Percentiles rank a stretch among this genome's conserved stretches.
These are phyloP conservation scores for Metarhizium brunneum DNA, from an alignment of 2,329 filamentous ascomycete species.

Conservation along the genomic window DNA sequence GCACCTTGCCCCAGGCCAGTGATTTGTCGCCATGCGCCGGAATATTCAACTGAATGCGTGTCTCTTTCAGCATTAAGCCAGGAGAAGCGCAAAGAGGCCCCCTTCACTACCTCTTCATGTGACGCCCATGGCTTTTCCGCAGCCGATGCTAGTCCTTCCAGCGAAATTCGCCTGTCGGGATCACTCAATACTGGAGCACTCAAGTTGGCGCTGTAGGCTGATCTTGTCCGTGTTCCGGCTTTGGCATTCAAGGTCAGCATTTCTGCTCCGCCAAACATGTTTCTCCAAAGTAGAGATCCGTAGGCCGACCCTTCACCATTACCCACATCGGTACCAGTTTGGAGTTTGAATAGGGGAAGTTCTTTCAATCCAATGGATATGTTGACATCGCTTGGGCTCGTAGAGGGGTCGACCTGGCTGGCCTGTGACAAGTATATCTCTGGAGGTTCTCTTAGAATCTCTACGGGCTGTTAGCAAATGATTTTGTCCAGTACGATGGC, in stretches of 20 bases:
- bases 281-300: constrained; percentile 76
- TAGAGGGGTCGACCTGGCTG: constrained; percentile 56
- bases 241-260: constrained; percentile 80
- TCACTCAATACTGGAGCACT: constrained; percentile 77
- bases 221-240: constrained; percentile 80
- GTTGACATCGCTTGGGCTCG: constrained; percentile 70
- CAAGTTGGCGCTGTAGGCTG: constrained; percentile 81
- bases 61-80: constrained; percentile 61
- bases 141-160: constrained; percentile 74
- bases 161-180: constrained; percentile 67
- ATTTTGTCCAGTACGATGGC: neutral
- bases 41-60: constrained; percentile 71
- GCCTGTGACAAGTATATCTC: constrained; percentile 75
- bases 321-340: constrained; percentile 90
- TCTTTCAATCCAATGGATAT: constrained; percentile 77
- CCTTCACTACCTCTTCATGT: constrained; percentile 81
- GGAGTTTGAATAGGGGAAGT: constrained; percentile 74
- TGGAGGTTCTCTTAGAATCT: constrained; percentile 79
- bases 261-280: constrained; percentile 91
- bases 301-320: constrained; percentile 93
- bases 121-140: constrained; percentile 89
- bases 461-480: constrained; percentile 33
- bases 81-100: constrained; percentile 64
- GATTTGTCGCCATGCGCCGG: constrained; percentile 77
- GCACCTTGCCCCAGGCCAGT: constrained; percentile 69